Evolutionary conservation across 768 basidiomycete species (phyloP), one percentile per base, ranked within the genome.

Genomic region (Boletus insuetus): DNA sequence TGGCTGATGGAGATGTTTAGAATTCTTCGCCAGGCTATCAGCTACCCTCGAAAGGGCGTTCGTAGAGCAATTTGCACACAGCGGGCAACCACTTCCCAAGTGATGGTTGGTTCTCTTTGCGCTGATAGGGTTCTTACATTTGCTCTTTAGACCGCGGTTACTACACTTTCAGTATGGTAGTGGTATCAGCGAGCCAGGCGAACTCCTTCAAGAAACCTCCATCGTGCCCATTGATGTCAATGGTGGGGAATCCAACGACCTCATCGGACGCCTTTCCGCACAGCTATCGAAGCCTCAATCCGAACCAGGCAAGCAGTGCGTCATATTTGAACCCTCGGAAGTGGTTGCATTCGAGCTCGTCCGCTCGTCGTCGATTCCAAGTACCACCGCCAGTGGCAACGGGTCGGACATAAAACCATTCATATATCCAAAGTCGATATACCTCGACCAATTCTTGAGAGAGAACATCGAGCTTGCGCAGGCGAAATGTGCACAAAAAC

Each of bases 361-460:
- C 31, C 73, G 76, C 17, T 64, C 63, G 43, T 53, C 39, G 46
- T 58, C 20, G 61, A 62, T n/a, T 19, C 31, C 54, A 4, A 67
- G 37, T 24, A 56, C 65, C 6, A 38, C 58, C 3, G 10, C 55
- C 12, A 20, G 26, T 13, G 64, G 61, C 2, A 58, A 60, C 5
- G 63, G 57, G 24, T 44, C 46, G 17, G 71, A 74, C 31, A 71
- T 64, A 26, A 67, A 67, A 53, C 61, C 60, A 5, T 85, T 91
- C 59, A 68, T 66, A 14, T 93, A 80, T 60, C 89, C 90, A 3
- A 81, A 79, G 59, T 73, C 75, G 19, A 74, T 93, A 45, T 90
- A 82, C 65, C 73, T 92, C 44, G 91, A 93, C 64, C 82, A 84
- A 48, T 93, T 90, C 60, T 59, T 91, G 58, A 75, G 75, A 46